Evolutionary conservation across 1,284 basidiomycete genomes (phyloP), one percentile per base, ranked within the genome.

Genomic region (Ceratobasidium sp.): DNA sequence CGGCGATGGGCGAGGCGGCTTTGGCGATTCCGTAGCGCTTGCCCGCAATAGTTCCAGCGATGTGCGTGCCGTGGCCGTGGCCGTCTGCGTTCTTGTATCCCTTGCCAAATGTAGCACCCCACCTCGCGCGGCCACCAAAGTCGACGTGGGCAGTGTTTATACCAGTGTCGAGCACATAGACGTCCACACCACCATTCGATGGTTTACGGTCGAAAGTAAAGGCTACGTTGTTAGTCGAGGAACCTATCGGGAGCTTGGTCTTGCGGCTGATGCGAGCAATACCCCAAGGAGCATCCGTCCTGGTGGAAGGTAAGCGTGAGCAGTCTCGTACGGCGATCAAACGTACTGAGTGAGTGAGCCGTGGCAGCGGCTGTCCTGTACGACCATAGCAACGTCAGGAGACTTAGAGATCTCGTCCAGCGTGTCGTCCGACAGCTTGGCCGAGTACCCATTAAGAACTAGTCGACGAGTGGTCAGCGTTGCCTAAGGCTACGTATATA

Each of bases 21-120:
- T 99, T 99, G 78, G 98, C 97, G 61, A 99, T 96, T 87, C 98
- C 98, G 83, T 95, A 97, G 84, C 89, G 92, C 88, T 82, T 86
- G 85, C 86, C 87, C 0, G 85, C 86, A 58, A 87, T 86, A 33
- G 86, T 87, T 53, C 86, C 86, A 23, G 86, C 86, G 40, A 71
- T 39, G 51, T 80, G 79, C 5, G 79, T 80, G 3, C 79, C 79
- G 39, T 80, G 79, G 33, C 77, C 77, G 23, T 78, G 69, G 1
- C 70, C 77, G 46, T 78, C 77, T 18, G 39, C 51, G 40, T 73
- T 85, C 82, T 89, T 89, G 82, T 87, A 85, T n/a, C n/a, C n/a
- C n/a, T n/a, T n/a, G 44, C 88, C 87, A 80, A 89, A 88, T 28
- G 88, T 89, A 84, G 87, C 87, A 77, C 88, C 88, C 88, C 88